A percentile compares a stretch with the other conserved stretches of the same genome.
Conservation (phyloP, 192 early-diverging fungal species). For the Diversispora eburnea region DNA sequence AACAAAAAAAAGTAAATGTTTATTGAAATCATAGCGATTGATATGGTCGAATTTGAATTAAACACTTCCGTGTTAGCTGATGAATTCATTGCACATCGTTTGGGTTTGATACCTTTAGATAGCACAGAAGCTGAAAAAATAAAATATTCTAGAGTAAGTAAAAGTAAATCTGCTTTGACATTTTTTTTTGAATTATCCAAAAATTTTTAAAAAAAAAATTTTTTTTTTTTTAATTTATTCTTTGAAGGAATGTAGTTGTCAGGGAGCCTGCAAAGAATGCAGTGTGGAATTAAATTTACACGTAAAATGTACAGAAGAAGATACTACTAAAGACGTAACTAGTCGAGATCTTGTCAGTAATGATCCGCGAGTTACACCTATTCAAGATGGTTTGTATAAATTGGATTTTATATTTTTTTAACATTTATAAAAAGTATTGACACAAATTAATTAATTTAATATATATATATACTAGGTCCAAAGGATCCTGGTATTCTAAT, state of each 20-base stretch:
- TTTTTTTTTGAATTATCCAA: not conserved
- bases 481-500: slow-evolving; percentile 78
- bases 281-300: slow-evolving; percentile 86
- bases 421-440: slow-evolving; percentile 1
- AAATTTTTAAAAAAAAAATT: not conserved
- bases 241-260: slow-evolving; percentile 66
- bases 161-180: not conserved
- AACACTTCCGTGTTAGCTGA: slow-evolving; percentile 94
- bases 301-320: slow-evolving; percentile 75
- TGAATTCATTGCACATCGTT: slow-evolving; percentile 92
- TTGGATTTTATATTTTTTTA: not conserved
- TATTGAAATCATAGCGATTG: slow-evolving; percentile 65
- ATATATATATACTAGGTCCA: slow-evolving; percentile 31
- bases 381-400: slow-evolving; percentile 47
- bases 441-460: slow-evolving; percentile 28
- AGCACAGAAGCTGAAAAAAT: slow-evolving; percentile 75
- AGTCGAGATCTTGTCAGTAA: slow-evolving; percentile 75
- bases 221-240: not conserved
- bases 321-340: slow-evolving; percentile 77
- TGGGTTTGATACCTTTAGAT: slow-evolving; percentile 89
- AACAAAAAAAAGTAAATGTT: not conserved
- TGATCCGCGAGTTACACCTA: slow-evolving; percentile 67
- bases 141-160: slow-evolving; percentile 69
- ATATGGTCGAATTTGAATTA: slow-evolving; percentile 90
- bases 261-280: slow-evolving; percentile 83